phyloP scores from a whole-genome alignment of 768 basidiomycete species.

The Mycena haematopus region DNA sequence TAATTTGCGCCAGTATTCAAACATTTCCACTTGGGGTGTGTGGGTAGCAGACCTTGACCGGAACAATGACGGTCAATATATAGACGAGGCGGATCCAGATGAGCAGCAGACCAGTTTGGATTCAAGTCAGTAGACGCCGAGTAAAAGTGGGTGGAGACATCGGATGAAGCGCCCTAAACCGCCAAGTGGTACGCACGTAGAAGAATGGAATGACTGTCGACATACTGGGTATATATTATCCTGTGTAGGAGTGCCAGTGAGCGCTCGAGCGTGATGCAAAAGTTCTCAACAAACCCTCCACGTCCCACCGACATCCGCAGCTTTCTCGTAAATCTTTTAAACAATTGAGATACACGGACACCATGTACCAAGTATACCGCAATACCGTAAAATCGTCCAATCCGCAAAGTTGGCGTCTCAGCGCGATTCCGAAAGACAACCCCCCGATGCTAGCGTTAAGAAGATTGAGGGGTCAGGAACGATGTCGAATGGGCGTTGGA shows the following conservation, averaged over 20 bases:
- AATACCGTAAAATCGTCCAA: conserved; percentile 16
- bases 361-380: too few species aligned
- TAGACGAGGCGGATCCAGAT: conserved; percentile 21
- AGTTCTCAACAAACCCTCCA: conserved; percentile 65
- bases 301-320: conserved; percentile 55
- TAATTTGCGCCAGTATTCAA: conserved; percentile 49
- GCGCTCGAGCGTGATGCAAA: background rate
- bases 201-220: background rate
- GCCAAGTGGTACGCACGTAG: background rate
- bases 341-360: background rate
- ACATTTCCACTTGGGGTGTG: conserved; percentile 48
- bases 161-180: conserved; percentile 47
- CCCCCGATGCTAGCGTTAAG: conserved; percentile 12
- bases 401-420: conserved; percentile 4
- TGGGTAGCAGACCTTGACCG: conserved; percentile 43
- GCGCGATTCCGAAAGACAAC: conserved; percentile 15
- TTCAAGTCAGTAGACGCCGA: conserved; percentile 54
- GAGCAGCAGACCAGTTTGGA: conserved; percentile 50
- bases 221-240: conserved; percentile 62
- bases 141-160: conserved; percentile 49
- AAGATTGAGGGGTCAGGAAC: background rate
- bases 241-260: conserved; percentile 35
- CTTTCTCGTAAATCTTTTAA: conserved; percentile 59
- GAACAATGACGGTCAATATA: too few species aligned
- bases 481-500: background rate